Percentiles rank a stretch among this genome's conserved stretches.
Evolutionary conservation across 2,329 filamentous ascomycete genomes (phyloP).

Genomic region (Xylariaceae sp.): DNA sequence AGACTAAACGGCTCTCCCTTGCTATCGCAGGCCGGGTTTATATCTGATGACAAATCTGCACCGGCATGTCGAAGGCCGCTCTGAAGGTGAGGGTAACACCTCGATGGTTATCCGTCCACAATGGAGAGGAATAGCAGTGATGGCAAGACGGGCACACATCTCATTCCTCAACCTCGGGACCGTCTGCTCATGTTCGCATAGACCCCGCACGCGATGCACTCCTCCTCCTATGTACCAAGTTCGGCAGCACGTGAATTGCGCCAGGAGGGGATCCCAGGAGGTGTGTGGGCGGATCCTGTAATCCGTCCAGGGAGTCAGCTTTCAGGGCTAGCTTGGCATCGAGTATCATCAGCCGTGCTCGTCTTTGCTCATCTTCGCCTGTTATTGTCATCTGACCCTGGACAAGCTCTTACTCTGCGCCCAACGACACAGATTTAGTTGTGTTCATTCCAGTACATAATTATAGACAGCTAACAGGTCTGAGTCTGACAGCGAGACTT

Average conservation of each 20-base stretch:
- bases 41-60: not conserved
- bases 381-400: slow-evolving; percentile 9
- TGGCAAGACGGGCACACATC: not conserved
- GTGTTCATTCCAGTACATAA: not conserved
- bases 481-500: not conserved
- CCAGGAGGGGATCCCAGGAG: slow-evolving; percentile 10
- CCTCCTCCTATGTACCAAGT: slow-evolving; percentile 5
- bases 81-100: not conserved
- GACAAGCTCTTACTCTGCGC: no score
- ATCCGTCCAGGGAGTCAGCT: not conserved
- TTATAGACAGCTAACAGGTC: not conserved
- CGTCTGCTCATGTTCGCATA: slow-evolving; percentile 11
- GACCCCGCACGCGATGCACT: slow-evolving; percentile 17
- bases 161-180: slow-evolving; percentile 6
- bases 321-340: slow-evolving; percentile 9
- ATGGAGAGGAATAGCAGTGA: slow-evolving; percentile 1
- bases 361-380: slow-evolving; percentile 3
- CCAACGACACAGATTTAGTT: no score
- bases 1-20: not conserved
- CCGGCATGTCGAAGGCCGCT: not conserved
- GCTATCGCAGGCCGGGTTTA: not conserved
- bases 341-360: slow-evolving; percentile 10
- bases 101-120: not conserved
- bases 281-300: not conserved
- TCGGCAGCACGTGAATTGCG: slow-evolving; percentile 16